phyloP scores from a whole-genome alignment of 352 stramenopile genomes.

The Pythium apleroticum region DNA sequence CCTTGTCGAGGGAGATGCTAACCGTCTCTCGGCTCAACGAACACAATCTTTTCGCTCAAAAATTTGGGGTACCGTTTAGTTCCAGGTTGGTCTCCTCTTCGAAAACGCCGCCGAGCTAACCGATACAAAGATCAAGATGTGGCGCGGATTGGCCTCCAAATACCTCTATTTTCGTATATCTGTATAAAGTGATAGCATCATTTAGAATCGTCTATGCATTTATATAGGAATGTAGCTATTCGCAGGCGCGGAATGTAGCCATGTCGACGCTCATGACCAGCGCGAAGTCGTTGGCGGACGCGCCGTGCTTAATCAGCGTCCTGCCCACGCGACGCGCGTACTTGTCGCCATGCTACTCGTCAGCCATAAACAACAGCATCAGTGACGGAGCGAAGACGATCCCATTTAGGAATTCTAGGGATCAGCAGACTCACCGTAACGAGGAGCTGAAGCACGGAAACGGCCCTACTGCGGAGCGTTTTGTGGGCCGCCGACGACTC shows the following conservation, averaged over 20 bases:
- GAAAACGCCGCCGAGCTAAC: slow-evolving; percentile 18
- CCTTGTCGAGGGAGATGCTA: slow-evolving; percentile 95
- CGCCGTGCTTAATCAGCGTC: slow-evolving; percentile 32
- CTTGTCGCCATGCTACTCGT: slow-evolving; percentile 20
- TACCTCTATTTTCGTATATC: slow-evolving; percentile 25
- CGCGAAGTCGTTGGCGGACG: slow-evolving; percentile 21
- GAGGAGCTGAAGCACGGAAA: slow-evolving; percentile 34
- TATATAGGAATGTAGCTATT: slow-evolving; percentile 9
- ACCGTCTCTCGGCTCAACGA: slow-evolving; percentile 94
- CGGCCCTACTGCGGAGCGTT: slow-evolving; percentile 10
- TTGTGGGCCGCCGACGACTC: neutral
- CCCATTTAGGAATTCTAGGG: neutral
- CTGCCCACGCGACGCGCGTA: slow-evolving; percentile 37
- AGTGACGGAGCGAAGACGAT: neutral
- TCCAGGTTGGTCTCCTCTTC: slow-evolving; percentile 30
- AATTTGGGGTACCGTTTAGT: slow-evolving; percentile 25
- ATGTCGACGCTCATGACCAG: slow-evolving; percentile 34
- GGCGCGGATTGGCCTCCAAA: fast-evolving
- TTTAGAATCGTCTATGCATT: neutral
- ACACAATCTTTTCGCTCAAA: slow-evolving; percentile 40
- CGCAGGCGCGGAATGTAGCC: slow-evolving; percentile 12
- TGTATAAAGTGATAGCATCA: neutral
- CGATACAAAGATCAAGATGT: slow-evolving; percentile 25
- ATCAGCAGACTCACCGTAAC: slow-evolving; percentile 16
- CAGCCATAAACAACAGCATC: neutral